A percentile compares a stretch with the other conserved stretches of the same genome.
Conservation (phyloP, 306 rosid species). For the Carpinus viminea region DNA sequence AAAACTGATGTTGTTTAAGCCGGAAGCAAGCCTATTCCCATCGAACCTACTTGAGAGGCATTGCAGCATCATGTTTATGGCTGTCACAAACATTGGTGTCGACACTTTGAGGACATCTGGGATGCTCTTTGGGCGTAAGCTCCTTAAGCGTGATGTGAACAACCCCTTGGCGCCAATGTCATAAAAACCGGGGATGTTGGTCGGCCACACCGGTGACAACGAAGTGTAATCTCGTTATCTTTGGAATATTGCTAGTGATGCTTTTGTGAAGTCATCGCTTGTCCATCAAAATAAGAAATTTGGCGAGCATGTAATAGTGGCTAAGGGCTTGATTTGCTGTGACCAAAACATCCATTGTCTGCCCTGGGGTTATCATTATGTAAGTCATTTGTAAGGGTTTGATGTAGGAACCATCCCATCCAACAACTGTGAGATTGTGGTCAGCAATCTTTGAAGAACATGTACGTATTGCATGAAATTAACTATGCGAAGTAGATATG, state of each 20-base stretch:
- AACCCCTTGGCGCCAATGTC: constrained; percentile 31
- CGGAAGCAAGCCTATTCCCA: constrained; percentile 43
- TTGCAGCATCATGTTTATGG: constrained; percentile 40
- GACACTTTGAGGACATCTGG: constrained; percentile 35
- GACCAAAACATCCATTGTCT: constrained; percentile 47
- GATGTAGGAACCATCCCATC: constrained; percentile 39
- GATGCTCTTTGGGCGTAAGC: constrained; percentile 37
- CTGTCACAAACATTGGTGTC: constrained; percentile 27
- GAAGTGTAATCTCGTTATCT: constrained; percentile 27
- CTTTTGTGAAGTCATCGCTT: constrained; percentile 34
- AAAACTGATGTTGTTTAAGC: constrained; percentile 55
- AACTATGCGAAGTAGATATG: constrained; percentile 43
- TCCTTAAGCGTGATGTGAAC: constrained; percentile 30
- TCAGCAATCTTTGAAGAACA: constrained; percentile 49
- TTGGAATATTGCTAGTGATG: constrained; percentile 44
- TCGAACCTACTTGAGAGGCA: too few species aligned
- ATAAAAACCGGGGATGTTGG: constrained; percentile 29
- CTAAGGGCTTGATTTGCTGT: constrained; percentile 40
- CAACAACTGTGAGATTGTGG: constrained; percentile 53
- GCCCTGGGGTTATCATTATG: constrained; percentile 56
- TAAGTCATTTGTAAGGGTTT: constrained; percentile 33
- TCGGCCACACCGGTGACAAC: constrained; percentile 10
- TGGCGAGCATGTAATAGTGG: constrained; percentile 49
- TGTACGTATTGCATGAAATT: constrained; percentile 39
- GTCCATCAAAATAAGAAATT: constrained; percentile 30